Conservation (phyloP, 495 filamentous ascomycete species). For the Penicillium goetzii region DNA sequence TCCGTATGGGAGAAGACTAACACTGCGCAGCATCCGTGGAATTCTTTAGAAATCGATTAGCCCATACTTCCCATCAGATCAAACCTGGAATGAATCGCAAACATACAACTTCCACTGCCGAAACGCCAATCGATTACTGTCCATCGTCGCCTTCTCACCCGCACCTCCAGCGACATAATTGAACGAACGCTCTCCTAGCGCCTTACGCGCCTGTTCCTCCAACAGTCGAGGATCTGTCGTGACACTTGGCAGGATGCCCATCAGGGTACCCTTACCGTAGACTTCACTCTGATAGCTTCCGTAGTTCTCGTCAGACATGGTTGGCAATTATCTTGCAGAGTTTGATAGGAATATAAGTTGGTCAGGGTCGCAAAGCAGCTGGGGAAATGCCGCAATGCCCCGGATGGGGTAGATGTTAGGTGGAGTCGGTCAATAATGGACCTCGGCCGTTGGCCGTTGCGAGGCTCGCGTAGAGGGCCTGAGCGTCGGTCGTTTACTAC, state of each 20-base stretch:
- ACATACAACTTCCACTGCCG: conserved; percentile 64
- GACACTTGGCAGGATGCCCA: conserved; percentile 51
- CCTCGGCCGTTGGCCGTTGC: conserved; percentile 13
- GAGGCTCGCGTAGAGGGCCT: not conserved
- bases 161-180: conserved; percentile 69
- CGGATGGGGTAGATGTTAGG: conserved; percentile 5
- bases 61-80: conserved; percentile 5
- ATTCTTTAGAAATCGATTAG: conserved; percentile 27
- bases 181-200: conserved; percentile 52
- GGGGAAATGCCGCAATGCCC: conserved; percentile 13
- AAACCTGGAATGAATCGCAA: too few relatives aligned
- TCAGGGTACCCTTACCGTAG: conserved; percentile 54
- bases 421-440: conserved; percentile 16
- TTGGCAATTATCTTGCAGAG: not conserved
- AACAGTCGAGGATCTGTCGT: conserved; percentile 65
- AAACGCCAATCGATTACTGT: conserved; percentile 66
- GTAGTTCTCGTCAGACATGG: conserved; percentile 47
- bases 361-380: conserved; percentile 4
- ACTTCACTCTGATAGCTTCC: conserved; percentile 54
- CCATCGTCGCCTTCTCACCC: conserved; percentile 66
- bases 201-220: conserved; percentile 57
- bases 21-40: conserved; percentile 47
- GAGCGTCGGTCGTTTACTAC: not conserved
- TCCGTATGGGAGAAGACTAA: conserved; percentile 23
- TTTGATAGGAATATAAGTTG: not conserved